Conservation (phyloP, 1,284 basidiomycete genomes). For the Rhodotorula sp. region DNA sequence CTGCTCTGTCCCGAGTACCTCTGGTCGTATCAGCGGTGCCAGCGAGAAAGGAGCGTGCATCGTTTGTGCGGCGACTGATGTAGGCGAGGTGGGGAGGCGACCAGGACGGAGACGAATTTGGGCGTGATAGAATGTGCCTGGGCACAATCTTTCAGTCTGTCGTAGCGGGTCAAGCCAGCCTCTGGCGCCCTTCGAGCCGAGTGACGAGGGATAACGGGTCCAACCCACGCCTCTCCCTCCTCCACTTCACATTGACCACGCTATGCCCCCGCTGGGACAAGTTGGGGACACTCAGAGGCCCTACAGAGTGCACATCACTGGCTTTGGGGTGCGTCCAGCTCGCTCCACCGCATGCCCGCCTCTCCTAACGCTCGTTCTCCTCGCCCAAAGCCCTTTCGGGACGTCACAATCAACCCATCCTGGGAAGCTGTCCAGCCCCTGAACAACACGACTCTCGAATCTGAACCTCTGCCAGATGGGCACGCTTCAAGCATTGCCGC, state of each 20-base stretch:
- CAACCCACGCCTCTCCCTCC: not conserved
- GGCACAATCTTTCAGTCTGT: too few species aligned
- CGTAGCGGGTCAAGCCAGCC: too few species aligned
- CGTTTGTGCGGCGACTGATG: too few species aligned
- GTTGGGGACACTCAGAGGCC: not conserved
- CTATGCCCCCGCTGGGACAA: not conserved
- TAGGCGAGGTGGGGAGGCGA: not conserved
- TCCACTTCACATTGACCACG: too few species aligned
- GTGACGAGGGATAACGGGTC: too few species aligned
- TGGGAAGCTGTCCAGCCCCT: conserved; percentile 23
- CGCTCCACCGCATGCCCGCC: too few species aligned
- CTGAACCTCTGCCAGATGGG: too few species aligned
- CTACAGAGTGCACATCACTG: conserved; percentile 20
- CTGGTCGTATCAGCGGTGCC: conserved; percentile 22
- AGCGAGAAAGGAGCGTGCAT: conserved; percentile 24
- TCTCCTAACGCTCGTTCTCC: not conserved
- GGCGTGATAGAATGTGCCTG: too few species aligned
- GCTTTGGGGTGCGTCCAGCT: conserved; percentile 23
- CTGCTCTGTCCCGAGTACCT: conserved; percentile 24
- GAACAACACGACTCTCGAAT: not conserved
- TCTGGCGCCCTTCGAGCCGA: too few species aligned
- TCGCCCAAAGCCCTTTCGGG: conserved; percentile 15
- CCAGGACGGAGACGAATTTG: not conserved
- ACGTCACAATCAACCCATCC: conserved; percentile 10
- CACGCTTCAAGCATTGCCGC: not conserved